A percentile compares a stretch with the other conserved stretches of the same genome.
phyloP scores from a whole-genome alignment of 2,329 filamentous ascomycete species.

The Fusarium sp. region DNA sequence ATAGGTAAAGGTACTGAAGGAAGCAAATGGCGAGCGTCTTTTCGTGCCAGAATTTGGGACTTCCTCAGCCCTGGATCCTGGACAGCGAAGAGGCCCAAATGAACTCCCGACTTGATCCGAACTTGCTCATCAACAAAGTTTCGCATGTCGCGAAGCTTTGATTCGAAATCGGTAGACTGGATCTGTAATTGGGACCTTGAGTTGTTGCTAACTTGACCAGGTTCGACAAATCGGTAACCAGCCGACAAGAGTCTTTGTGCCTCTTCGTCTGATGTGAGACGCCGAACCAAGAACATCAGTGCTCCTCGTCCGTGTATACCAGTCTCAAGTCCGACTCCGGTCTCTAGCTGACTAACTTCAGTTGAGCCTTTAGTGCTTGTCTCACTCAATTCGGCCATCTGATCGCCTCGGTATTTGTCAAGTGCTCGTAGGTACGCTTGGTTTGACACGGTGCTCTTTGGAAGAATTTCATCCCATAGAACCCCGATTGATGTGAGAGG shows the following conservation, averaged over 20 bases:
- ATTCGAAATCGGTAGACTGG: slow-evolving; percentile 71
- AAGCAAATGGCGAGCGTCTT: slow-evolving; percentile 69
- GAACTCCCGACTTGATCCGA: slow-evolving; percentile 67
- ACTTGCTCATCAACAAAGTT: slow-evolving; percentile 65
- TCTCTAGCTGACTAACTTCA: slow-evolving; percentile 57
- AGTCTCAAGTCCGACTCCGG: slow-evolving; percentile 51
- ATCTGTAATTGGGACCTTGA: slow-evolving; percentile 85
- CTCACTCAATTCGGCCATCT: slow-evolving; percentile 6
- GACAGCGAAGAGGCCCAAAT: slow-evolving; percentile 71
- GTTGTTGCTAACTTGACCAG: slow-evolving; percentile 77
- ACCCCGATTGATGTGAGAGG: slow-evolving; percentile 75
- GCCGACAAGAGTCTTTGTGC: slow-evolving; percentile 75
- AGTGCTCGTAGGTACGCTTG: slow-evolving; percentile 34
- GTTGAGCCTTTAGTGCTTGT: slow-evolving; percentile 26
- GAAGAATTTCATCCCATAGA: slow-evolving; percentile 82
- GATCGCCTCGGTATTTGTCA: slow-evolving; percentile 16
- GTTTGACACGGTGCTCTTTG: slow-evolving; percentile 66
- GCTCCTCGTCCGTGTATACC: slow-evolving; percentile 77
- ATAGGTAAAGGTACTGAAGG: slow-evolving; percentile 71
- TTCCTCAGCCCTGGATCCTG: slow-evolving; percentile 66
- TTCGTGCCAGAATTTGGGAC: slow-evolving; percentile 75
- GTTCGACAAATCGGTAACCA: slow-evolving; percentile 82
- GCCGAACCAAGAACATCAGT: slow-evolving; percentile 83
- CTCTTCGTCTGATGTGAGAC: slow-evolving; percentile 70
- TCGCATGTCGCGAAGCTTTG: slow-evolving; percentile 75